A percentile compares a stretch with the other conserved stretches of the same genome.
Evolutionary conservation across 1,284 basidiomycete species (phyloP).

Genomic region (Ustilago tritici): DNA sequence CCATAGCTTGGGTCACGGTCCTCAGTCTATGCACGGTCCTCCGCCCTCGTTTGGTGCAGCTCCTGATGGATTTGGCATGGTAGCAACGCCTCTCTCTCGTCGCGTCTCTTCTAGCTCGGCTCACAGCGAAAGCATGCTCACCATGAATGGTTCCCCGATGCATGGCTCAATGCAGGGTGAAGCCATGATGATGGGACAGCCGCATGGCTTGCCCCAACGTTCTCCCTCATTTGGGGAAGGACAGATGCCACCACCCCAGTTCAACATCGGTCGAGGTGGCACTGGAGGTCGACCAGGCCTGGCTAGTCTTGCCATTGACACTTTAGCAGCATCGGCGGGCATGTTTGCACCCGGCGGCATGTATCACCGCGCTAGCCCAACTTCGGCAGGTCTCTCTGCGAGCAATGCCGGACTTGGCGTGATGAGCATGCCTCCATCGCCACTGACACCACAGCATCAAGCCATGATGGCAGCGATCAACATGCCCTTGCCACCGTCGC

Average conservation of each 20-base stretch:
- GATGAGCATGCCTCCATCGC: constrained; percentile 53
- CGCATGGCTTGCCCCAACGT: constrained; percentile 33
- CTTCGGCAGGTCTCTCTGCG: constrained; percentile 40
- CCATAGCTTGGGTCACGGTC: constrained; percentile 13
- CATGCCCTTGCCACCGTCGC: constrained; percentile 60
- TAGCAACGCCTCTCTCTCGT: constrained; percentile 36
- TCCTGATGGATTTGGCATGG: constrained; percentile 30
- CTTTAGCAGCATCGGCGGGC: constrained; percentile 32
- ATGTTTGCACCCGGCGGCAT: constrained; percentile 31
- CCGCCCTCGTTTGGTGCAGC: constrained; percentile 12
- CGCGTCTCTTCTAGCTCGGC: constrained; percentile 48
- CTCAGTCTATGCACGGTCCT: constrained; percentile 21
- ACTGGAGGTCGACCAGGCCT: constrained; percentile 20
- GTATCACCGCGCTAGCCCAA: constrained; percentile 36
- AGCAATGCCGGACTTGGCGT: constrained; percentile 50
- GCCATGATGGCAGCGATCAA: constrained; percentile 61
- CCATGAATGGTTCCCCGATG: constrained; percentile 43
- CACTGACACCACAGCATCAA: constrained; percentile 49
- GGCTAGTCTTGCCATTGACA: constrained; percentile 52
- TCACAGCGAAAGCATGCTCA: constrained; percentile 47
- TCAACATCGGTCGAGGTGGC: constrained; percentile 29
- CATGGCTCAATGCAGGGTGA: constrained; percentile 46
- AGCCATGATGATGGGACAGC: constrained; percentile 27
- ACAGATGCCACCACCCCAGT: constrained; percentile 46
- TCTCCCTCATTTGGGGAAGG: constrained; percentile 51